phyloP scores from a whole-genome alignment of 169 alveolate species.

The Neospora caninum region DNA sequence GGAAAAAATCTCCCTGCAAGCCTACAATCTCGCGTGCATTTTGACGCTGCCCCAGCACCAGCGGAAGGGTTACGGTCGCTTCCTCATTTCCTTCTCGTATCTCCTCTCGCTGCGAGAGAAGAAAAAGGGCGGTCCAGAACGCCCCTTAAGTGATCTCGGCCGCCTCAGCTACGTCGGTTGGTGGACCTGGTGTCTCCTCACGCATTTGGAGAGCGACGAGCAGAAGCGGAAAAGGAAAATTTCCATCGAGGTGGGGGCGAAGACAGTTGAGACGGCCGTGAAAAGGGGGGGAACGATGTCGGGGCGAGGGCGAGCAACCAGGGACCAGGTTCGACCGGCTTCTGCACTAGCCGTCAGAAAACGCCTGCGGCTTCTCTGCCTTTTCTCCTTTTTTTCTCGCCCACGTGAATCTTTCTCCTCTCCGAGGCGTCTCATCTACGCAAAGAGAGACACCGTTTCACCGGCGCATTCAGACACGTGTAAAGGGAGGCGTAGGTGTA shows the following conservation, averaged over 20 bases:
- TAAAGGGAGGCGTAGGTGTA: too few species aligned
- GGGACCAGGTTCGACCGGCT: too few species aligned
- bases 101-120: conserved; percentile 91
- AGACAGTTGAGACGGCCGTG: neutral
- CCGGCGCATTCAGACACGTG: too few species aligned
- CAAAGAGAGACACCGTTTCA: too few species aligned
- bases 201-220: neutral
- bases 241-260: neutral
- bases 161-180: conserved; percentile 88
- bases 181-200: conserved; percentile 62
- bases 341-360: too few species aligned
- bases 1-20: conserved; percentile 85
- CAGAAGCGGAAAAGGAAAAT: neutral
- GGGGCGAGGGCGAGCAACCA: neutral
- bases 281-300: neutral
- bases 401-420: too few species aligned
- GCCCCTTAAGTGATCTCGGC: conserved; percentile 97
- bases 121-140: conserved; percentile 96
- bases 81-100: conserved; percentile 87
- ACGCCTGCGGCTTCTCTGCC: neutral
- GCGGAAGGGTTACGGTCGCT: conserved; percentile 91
- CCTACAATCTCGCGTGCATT: conserved; percentile 84
- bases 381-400: too few species aligned
- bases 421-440: too few species aligned
- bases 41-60: conserved; percentile 80